Percentiles rank a stretch among this genome's conserved stretches.
Conservation (phyloP, 495 filamentous ascomycete species). For the Xylaria grammica region DNA sequence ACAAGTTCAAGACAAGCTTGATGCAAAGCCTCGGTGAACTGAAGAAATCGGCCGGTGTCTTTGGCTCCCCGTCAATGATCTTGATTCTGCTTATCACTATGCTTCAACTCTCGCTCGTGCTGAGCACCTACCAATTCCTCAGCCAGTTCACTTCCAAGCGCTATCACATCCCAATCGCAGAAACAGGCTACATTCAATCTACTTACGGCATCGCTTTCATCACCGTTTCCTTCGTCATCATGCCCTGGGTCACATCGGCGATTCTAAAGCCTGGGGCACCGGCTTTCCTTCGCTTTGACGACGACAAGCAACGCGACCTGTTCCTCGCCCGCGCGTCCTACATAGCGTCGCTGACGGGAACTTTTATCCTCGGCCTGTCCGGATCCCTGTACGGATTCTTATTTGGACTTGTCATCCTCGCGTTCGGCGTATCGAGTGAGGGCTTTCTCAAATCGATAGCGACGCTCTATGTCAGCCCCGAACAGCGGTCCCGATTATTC, state of each 20-base stretch:
- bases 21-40: conserved; percentile 25
- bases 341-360: conserved; percentile 24
- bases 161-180: conserved; percentile 32
- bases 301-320: conserved; percentile 30
- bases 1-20: conserved; percentile 24
- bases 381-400: conserved; percentile 32
- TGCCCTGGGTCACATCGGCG: conserved; percentile 30
- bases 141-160: conserved; percentile 37
- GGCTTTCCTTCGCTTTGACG: conserved; percentile 27
- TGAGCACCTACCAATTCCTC: conserved; percentile 38
- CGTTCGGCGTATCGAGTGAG: conserved; percentile 33
- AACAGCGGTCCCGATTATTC: conserved; percentile 36
- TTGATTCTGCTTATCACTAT: conserved; percentile 32
- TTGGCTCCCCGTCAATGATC: conserved; percentile 29
- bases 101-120: conserved; percentile 26
- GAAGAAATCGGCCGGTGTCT: conserved; percentile 27
- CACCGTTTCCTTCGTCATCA: conserved; percentile 30
- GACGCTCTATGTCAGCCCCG: conserved; percentile 28
- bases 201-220: conserved; percentile 35
- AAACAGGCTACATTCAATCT: conserved; percentile 39
- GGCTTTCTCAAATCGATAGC: conserved; percentile 37
- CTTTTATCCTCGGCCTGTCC: conserved; percentile 34
- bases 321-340: conserved; percentile 34
- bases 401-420: conserved; percentile 33
- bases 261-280: conserved; percentile 24